Base-by-base conservation (phyloP, 139 green algal species). In the Chlorella sp. region DNA sequence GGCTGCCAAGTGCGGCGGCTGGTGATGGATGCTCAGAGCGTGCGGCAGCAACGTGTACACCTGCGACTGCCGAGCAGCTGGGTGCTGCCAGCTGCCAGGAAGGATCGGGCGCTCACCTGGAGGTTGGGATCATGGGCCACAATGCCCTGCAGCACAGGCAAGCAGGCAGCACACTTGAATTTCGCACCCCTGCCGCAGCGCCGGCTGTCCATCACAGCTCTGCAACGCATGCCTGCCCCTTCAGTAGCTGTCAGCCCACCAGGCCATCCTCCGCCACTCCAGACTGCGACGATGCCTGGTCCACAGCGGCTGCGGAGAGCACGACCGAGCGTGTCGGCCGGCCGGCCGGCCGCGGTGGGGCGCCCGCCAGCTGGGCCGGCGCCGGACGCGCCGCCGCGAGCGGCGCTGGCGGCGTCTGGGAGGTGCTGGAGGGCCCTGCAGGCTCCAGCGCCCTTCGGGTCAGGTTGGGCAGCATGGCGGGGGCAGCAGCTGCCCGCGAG, bases 51-150 rank as follows among this genome's bases (percentile, higher is more conserved):
- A 9, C 11, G 12, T 3, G 51, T 15, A 60, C 51, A 21, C 51
- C 2, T 4, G 15, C 2, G 12, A 15, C 51, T 21, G 51, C 13
- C 21, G 12, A 23, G 51, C 2, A 4, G 15, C 51, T 23, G 51
- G 51, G 51, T 60, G 51, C 51, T 23, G 51, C 18, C 51, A 23
- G 51, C 51, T 21, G 51, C 13, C 11, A 21, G 11, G 2, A 23
- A 20, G 13, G 51, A 2, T 4, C 11, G 2, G 15, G 44, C 44
- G 11, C 51, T 15, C 51, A 60, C 51, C 51, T 60, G 51, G 11
- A 98, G 89, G 81, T 91, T 75, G 3, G 91, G 87, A 81, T 99
- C 96, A 3, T 44, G 25, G 3, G 64, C 64, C 2, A 90, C n/a
- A 12, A 90, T 71, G 41, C 3, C 68, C 56, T 81, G 81, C 39